Evolutionary conservation across 306 rosid genomes (phyloP), one percentile per base, ranked within the genome.

Genomic region (Cicer yamashitae): DNA sequence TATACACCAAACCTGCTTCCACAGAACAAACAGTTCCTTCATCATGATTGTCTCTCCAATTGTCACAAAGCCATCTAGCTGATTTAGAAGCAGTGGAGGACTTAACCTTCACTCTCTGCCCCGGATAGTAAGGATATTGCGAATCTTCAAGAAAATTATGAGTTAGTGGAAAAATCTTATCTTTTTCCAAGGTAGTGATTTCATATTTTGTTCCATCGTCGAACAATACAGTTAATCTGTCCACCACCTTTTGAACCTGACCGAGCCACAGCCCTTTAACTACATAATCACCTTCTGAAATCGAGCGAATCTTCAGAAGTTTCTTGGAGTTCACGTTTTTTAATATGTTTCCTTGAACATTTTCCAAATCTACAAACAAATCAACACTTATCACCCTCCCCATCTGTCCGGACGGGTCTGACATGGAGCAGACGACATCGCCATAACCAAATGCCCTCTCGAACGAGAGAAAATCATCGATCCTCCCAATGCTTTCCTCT

Each of bases 81-180:
- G 98, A 73, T 66, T 85, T 89, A 58, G 98, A 84, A 84, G 74
- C 84, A 52, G 82, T 77, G 58, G 96, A 85, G 57, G 81, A 84
- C 79, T 83, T 81, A 54, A 93, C 84, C 82, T 80, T 80, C 57
- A 96, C 96, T 88, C 96, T 96, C 82, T 86, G 99, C 61, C 99
- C 99, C 38, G 98, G 99, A 84, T 90, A 96, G 67, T 88, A 92
- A 47, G 97, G 96, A 81, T 81, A 96, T 84, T 90, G 97, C 6
- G 84, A 81, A 79, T 96, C 99, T 72, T 96, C 97, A 62, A 96
- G 91, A 59, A 84, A 71, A 84, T 85, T 84, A 52, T 79, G 86
- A 77, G 87, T 84, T 70, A 88, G 11, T 3, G 99, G 96, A 48
- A 82, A 58, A 75, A 92, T 82, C 84, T 82, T 90, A 38, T 87